Evolutionary conservation across 2,329 filamentous ascomycete species (phyloP).

Genomic region (Pseudogymnoascus sp.): DNA sequence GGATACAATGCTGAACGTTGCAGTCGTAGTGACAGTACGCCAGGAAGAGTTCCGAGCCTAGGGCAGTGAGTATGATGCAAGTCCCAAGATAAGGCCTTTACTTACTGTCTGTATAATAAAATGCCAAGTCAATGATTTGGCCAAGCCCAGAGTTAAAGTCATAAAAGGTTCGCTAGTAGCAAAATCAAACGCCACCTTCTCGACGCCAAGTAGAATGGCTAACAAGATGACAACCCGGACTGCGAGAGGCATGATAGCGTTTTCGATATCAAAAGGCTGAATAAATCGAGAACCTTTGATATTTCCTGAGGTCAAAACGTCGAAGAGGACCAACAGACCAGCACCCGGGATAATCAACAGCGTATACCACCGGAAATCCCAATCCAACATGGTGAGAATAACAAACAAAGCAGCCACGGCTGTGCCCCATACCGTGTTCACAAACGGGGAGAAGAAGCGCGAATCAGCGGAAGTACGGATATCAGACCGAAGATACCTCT

Average conservation of each 20-base stretch:
- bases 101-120: constrained; percentile 30
- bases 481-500: constrained; percentile 19
- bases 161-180: constrained; percentile 15
- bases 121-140: constrained; percentile 33
- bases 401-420: constrained; percentile 21
- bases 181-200: constrained; percentile 24
- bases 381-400: constrained; percentile 25
- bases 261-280: background rate
- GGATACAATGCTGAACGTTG: background rate
- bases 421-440: constrained; percentile 21
- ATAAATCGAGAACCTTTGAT: background rate
- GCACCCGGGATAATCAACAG: constrained; percentile 26
- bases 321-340: constrained; percentile 28
- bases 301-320: constrained; percentile 9
- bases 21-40: background rate
- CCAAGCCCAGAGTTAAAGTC: constrained; percentile 21
- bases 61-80: background rate
- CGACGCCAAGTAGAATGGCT: constrained; percentile 11
- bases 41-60: background rate
- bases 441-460: constrained; percentile 16
- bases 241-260: constrained; percentile 20
- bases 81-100: constrained; percentile 9
- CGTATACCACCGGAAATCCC: constrained; percentile 20
- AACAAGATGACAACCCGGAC: constrained; percentile 20
- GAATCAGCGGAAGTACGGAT: constrained; percentile 5